Evolutionary conservation across 2,329 filamentous ascomycete genomes (phyloP).

Genomic region (Fusarium protoensiforme): DNA sequence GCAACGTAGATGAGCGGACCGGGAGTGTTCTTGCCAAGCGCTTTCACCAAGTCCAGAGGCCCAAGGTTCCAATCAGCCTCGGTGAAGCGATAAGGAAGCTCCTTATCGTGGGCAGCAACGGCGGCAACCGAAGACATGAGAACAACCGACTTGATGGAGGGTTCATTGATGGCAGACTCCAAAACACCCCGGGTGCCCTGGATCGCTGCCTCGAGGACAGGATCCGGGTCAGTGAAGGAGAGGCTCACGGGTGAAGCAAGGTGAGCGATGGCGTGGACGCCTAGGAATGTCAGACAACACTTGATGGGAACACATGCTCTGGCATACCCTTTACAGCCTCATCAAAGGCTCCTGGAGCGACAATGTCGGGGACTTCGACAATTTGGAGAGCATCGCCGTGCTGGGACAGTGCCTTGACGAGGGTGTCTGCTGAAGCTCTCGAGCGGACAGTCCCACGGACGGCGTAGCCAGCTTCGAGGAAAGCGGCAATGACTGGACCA

Average conservation of each 20-base stretch:
- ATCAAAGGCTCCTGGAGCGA: slow-evolving; percentile 48
- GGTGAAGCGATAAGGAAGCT: slow-evolving; percentile 27
- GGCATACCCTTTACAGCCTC: slow-evolving; percentile 45
- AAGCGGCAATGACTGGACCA: slow-evolving; percentile 48
- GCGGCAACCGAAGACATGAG: slow-evolving; percentile 41
- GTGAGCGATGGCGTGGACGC: slow-evolving; percentile 37
- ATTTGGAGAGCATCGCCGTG: slow-evolving; percentile 36
- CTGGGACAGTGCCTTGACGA: slow-evolving; percentile 31
- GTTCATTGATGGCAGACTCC: slow-evolving; percentile 33
- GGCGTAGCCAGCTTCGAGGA: slow-evolving; percentile 51
- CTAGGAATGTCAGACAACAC: slow-evolving; percentile 12
- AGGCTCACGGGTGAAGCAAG: slow-evolving; percentile 36
- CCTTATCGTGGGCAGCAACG: not conserved
- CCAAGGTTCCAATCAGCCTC: slow-evolving; percentile 40
- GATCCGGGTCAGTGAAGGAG: slow-evolving; percentile 33
- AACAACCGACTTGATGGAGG: slow-evolving; percentile 37
- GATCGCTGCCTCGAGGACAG: slow-evolving; percentile 32
- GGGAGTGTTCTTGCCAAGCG: slow-evolving; percentile 32
- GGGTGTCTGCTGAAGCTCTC: slow-evolving; percentile 29
- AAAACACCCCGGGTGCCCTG: slow-evolving; percentile 34
- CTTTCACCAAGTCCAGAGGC: slow-evolving; percentile 25
- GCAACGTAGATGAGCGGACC: slow-evolving; percentile 34
- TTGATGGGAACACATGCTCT: not conserved
- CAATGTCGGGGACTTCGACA: slow-evolving; percentile 50
- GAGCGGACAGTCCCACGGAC: slow-evolving; percentile 53